phyloP scores from a whole-genome alignment of 768 basidiomycete genomes.

The Rhizopogon rudus region DNA sequence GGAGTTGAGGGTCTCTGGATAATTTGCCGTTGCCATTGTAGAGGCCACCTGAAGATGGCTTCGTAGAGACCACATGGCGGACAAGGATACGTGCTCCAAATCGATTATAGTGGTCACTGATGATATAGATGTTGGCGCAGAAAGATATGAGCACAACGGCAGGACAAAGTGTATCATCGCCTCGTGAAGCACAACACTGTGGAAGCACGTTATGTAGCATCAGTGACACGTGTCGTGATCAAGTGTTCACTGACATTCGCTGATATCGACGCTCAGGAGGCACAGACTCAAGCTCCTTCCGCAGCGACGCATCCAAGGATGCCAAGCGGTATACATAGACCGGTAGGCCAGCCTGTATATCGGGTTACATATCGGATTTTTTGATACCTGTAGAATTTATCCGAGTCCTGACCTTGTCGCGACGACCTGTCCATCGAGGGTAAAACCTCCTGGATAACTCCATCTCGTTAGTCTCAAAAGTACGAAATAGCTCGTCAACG shows the following conservation, averaged over 20 bases:
- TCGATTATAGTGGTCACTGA: slow-evolving; percentile 69
- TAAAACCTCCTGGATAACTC: slow-evolving; percentile 59
- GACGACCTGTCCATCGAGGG: slow-evolving; percentile 75
- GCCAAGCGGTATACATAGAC: slow-evolving; percentile 73
- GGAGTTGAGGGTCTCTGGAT: slow-evolving; percentile 70
- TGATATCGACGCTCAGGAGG: slow-evolving; percentile 54
- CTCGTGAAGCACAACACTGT: slow-evolving; percentile 63
- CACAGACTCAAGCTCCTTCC: slow-evolving; percentile 56
- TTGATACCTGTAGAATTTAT: neutral
- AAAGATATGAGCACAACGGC: slow-evolving; percentile 57
- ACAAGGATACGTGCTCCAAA: slow-evolving; percentile 55
- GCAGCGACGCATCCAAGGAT: slow-evolving; percentile 45
- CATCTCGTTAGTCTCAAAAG: slow-evolving; percentile 56
- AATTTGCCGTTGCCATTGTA: slow-evolving; percentile 70
- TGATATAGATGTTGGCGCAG: slow-evolving; percentile 51
- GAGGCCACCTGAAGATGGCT: slow-evolving; percentile 73
- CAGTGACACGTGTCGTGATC: neutral
- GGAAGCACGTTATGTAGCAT: neutral
- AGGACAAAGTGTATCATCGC: slow-evolving; percentile 60
- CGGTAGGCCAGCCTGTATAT: slow-evolving; percentile 55
- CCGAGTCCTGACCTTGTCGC: slow-evolving; percentile 54
- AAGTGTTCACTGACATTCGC: slow-evolving; percentile 51
- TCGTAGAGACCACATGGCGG: slow-evolving; percentile 65
- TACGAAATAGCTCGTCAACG: slow-evolving; percentile 58
- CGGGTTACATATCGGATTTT: neutral